These are phyloP conservation scores for Withania somnifera DNA, from an alignment of 305 asterid genomes.

Conservation along the genomic window DNA sequence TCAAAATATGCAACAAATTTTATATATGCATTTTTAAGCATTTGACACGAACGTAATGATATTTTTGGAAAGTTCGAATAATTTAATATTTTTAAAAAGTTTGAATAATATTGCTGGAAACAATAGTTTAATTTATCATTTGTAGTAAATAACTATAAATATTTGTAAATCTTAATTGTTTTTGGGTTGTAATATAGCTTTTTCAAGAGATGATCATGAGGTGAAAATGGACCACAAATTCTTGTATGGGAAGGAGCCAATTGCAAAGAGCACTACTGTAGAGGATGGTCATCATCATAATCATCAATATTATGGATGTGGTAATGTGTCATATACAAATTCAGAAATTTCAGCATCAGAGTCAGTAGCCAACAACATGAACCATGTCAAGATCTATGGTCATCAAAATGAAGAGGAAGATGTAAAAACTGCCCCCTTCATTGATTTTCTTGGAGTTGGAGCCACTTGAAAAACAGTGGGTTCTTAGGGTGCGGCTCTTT, in stretches of 20 bases:
- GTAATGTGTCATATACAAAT: slow-evolving; percentile 1
- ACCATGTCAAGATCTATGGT: neutral
- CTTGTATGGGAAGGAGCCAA: slow-evolving; percentile 1
- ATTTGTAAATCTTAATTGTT: neutral
- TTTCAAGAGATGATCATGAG: neutral
- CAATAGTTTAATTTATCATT: neutral
- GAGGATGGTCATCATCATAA: neutral
- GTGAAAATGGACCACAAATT: neutral
- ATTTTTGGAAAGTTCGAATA: neutral
- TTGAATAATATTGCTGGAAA: too few relatives aligned
- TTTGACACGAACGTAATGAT: too few relatives aligned
- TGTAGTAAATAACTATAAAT: neutral
- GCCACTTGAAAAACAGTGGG: slow-evolving; percentile 26
- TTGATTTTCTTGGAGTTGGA: slow-evolving; percentile 87
- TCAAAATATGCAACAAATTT: too few relatives aligned
- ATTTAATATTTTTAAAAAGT: too few relatives aligned
- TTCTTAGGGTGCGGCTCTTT: too few relatives aligned
- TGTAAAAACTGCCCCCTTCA: slow-evolving; percentile 24
- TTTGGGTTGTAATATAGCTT: neutral
- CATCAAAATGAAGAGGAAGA: slow-evolving; percentile 7
- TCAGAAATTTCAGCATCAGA: slow-evolving; percentile 19
- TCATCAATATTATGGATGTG: neutral
- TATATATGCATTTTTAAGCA: too few relatives aligned
- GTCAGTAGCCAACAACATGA: slow-evolving; percentile 14
- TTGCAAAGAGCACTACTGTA: neutral